Conservation (phyloP, 1,284 basidiomycete species). For the Schizophyllum amplum region DNA sequence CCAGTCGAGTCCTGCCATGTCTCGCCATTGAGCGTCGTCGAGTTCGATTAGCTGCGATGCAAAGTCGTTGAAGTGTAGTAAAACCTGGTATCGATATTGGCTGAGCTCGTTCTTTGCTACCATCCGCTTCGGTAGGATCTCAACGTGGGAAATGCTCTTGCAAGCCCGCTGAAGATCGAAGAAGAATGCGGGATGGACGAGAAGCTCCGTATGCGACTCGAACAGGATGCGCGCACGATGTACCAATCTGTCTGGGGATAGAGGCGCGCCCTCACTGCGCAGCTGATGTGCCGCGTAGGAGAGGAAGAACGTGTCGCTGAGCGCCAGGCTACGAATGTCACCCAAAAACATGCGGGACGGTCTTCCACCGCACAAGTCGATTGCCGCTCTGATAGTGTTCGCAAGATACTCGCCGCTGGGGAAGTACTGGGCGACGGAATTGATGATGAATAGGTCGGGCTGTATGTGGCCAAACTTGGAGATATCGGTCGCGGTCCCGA, state of each 20-base stretch:
- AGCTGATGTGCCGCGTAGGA: not conserved
- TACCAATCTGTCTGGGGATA: not conserved
- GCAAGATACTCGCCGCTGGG: slow-evolving; percentile 4
- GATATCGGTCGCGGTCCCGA: slow-evolving; percentile 1
- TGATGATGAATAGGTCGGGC: slow-evolving; percentile 6
- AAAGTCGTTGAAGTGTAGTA: not conserved
- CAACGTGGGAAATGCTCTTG: slow-evolving; percentile 3
- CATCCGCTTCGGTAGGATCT: slow-evolving; percentile 11
- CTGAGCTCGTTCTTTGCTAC: slow-evolving; percentile 40
- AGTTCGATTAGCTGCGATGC: not conserved
- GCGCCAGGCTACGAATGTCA: slow-evolving; percentile 5
- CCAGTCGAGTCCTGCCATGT: not conserved
- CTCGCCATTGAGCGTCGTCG: not conserved
- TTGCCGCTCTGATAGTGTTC: not conserved
- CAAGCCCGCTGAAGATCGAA: not conserved
- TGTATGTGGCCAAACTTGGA: not conserved
- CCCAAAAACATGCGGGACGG: slow-evolving; percentile 5
- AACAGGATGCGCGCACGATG: not conserved
- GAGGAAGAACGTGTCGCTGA: not conserved
- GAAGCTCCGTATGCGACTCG: slow-evolving; percentile 2
- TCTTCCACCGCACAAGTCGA: not conserved
- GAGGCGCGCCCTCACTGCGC: not conserved
- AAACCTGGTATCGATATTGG: not conserved
- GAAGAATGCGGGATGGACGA: slow-evolving; percentile 5
- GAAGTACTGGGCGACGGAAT: slow-evolving; percentile 8